phyloP scores from a whole-genome alignment of 2,329 filamentous ascomycete genomes.

The Colletotrichum sp. region DNA sequence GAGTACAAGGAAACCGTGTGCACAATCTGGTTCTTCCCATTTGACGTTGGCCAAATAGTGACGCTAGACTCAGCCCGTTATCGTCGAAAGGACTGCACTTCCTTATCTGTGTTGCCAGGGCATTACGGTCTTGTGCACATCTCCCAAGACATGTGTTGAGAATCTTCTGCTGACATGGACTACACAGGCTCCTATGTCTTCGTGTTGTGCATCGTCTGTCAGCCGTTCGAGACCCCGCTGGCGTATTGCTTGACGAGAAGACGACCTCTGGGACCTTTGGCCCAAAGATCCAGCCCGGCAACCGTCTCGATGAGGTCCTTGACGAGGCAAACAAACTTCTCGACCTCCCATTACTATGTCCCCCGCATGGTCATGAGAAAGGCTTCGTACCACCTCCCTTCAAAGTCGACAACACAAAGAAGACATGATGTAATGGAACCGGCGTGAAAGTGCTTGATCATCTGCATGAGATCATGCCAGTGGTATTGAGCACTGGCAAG shows the following conservation, averaged over 20 bases:
- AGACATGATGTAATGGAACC: neutral
- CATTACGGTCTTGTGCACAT: no score
- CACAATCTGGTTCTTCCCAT: neutral
- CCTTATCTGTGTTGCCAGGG: no score
- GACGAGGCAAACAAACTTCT: no score
- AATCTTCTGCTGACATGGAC: no score
- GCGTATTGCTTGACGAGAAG: neutral
- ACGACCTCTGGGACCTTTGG: no score
- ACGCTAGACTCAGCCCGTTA: neutral
- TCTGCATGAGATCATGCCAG: neutral
- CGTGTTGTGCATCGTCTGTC: neutral
- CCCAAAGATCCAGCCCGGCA: no score
- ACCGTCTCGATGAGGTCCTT: no score
- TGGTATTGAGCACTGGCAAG: neutral
- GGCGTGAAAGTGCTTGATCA: neutral
- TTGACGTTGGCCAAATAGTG: neutral
- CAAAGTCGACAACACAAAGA: neutral
- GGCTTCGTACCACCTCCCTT: no score
- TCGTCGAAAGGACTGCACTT: neutral
- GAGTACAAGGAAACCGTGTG: no score
- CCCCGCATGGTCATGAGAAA: neutral
- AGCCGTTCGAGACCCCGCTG: neutral
- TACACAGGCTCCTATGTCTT: no score
- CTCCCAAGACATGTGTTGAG: no score
- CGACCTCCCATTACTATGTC: no score